Evolutionary conservation across 2,329 filamentous ascomycete genomes (phyloP).

Genomic region (Ophiocordyceps australis): DNA sequence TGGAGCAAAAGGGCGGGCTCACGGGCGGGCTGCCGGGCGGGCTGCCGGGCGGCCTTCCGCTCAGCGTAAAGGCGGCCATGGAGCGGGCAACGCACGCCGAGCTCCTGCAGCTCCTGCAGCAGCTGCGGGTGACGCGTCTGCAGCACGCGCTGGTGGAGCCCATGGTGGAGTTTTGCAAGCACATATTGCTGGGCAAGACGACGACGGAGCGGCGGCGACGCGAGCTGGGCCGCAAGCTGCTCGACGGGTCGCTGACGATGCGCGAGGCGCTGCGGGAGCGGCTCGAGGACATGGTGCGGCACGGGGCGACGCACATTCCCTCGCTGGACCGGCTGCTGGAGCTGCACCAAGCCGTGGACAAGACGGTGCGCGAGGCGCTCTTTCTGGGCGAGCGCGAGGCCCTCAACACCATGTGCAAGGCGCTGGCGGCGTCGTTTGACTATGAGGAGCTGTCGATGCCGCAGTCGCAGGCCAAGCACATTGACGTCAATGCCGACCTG

Average conservation of each 20-base stretch:
- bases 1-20: constrained; percentile 6
- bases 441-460: constrained; percentile 5
- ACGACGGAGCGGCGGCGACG: constrained; percentile 9
- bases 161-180: constrained; percentile 9
- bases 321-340: constrained; percentile 7
- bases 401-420: constrained; percentile 16
- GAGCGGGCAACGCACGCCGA: constrained; percentile 12
- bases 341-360: constrained; percentile 8
- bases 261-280: constrained; percentile 9
- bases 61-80: constrained; percentile 9
- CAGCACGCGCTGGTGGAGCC: constrained; percentile 8
- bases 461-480: constrained; percentile 6
- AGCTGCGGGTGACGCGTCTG: constrained; percentile 9
- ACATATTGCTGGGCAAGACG: constrained; percentile 9
- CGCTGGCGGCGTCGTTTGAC: constrained; percentile 15
- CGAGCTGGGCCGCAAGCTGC: constrained; percentile 8
- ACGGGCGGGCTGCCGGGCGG: too few relatives aligned
- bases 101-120: constrained; percentile 11
- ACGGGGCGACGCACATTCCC: constrained; percentile 8
- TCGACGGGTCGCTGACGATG: constrained; percentile 9
- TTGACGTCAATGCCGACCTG: constrained; percentile 32
- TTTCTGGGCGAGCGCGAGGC: constrained; percentile 10
- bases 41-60: constrained; percentile 5
- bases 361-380: constrained; percentile 10
- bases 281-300: constrained; percentile 7